Conservation (phyloP, 352 stramenopile species). For the Globisporangium sylvaticum region DNA sequence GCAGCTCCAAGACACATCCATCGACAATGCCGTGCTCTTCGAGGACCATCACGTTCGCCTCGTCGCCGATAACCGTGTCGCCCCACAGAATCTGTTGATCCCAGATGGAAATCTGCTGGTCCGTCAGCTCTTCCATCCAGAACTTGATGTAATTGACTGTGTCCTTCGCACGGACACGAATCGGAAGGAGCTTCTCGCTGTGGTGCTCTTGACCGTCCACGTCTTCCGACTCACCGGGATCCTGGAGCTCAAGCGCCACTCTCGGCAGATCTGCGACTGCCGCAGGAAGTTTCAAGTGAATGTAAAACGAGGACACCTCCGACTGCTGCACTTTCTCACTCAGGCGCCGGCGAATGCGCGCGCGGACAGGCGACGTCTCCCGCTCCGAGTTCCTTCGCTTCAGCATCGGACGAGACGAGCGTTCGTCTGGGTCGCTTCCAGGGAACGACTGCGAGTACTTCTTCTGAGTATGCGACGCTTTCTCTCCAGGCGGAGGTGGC, state of each 20-base stretch:
- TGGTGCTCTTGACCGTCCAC: constrained; percentile 15
- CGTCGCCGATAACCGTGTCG: constrained; percentile 73
- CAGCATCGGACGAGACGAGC: constrained; percentile 21
- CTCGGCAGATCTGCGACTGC: constrained; percentile 61
- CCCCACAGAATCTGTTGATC: constrained; percentile 79
- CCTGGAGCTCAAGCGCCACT: constrained; percentile 69
- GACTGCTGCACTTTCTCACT: constrained; percentile 44
- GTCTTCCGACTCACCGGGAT: constrained; percentile 27
- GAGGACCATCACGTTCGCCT: constrained; percentile 66
- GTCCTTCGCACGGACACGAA: constrained; percentile 56
- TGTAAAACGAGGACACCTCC: constrained; percentile 49
- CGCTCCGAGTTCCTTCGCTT: constrained; percentile 33
- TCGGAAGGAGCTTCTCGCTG: constrained; percentile 34
- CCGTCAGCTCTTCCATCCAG: constrained; percentile 77
- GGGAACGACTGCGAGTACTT: constrained; percentile 20
- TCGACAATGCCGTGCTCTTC: constrained; percentile 68
- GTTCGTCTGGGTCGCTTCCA: constrained; percentile 23
- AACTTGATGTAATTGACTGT: constrained; percentile 83
- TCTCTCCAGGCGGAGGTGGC: constrained; percentile 52
- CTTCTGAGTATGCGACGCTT: constrained; percentile 25
- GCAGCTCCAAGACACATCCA: constrained; percentile 61
- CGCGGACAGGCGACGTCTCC: constrained; percentile 51
- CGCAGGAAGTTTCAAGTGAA: constrained; percentile 59
- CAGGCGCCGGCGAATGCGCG: constrained; percentile 53
- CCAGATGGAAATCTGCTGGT: constrained; percentile 77